Conservation (phyloP, 768 basidiomycete genomes). For the Amanita molliuscula region DNA sequence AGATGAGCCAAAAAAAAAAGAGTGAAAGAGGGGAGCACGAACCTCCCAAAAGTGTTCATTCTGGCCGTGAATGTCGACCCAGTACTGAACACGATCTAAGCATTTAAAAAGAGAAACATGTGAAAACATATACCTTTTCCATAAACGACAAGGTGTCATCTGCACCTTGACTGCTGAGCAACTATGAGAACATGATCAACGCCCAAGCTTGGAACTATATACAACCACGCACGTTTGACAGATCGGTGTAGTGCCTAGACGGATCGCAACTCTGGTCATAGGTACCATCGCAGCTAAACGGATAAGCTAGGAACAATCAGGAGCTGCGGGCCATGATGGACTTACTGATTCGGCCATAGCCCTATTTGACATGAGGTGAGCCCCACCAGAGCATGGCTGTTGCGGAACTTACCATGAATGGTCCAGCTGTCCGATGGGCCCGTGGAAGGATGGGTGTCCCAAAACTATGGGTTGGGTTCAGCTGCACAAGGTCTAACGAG, state of each 20-base stretch:
- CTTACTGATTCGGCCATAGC: slow-evolving; percentile 1
- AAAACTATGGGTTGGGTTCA: slow-evolving; percentile 27
- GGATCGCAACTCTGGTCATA: slow-evolving; percentile 34
- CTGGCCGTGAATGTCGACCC: slow-evolving; percentile 41
- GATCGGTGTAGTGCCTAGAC: slow-evolving; percentile 34
- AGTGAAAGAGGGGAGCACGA: slow-evolving; percentile 5
- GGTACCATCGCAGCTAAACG: slow-evolving; percentile 35
- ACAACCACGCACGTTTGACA: slow-evolving; percentile 23
- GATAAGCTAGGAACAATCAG: neutral
- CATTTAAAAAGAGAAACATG: neutral
- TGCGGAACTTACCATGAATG: slow-evolving; percentile 34
- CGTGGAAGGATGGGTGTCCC: slow-evolving; percentile 39
- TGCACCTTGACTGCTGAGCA: slow-evolving; percentile 39
- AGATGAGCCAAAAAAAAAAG: neutral
- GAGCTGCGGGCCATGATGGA: neutral
- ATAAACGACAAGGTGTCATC: slow-evolving; percentile 43
- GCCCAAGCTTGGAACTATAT: neutral
- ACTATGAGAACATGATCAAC: slow-evolving; percentile 19
- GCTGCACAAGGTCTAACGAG: neutral
- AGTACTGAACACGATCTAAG: slow-evolving; percentile 22
- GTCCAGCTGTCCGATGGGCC: slow-evolving; percentile 50
- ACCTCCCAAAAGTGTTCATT: slow-evolving; percentile 55
- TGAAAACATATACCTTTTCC: slow-evolving; percentile 17
- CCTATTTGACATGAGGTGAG: neutral
- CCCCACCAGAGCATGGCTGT: neutral